phyloP scores from a whole-genome alignment of 1,284 basidiomycete species.

The Ustilago hordei region DNA sequence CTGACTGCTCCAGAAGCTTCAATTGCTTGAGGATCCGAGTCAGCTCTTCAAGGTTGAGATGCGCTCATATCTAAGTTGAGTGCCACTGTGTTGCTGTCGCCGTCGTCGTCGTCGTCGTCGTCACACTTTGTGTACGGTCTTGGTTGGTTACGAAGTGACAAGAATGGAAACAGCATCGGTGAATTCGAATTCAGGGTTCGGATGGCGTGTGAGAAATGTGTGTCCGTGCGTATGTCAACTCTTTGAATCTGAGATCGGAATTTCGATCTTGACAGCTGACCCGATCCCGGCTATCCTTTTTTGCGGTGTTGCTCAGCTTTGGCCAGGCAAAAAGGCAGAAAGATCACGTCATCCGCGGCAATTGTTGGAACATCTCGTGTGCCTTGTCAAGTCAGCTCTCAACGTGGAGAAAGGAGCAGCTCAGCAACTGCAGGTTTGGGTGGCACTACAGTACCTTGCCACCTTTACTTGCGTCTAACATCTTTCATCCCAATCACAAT shows the following conservation, averaged over 20 bases:
- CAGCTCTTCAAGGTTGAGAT: too few species aligned
- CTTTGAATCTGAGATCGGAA: background rate
- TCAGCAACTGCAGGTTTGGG: constrained; percentile 6
- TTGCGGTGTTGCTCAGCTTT: constrained; percentile 5
- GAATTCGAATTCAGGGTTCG: background rate
- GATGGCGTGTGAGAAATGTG: background rate
- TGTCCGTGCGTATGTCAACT: constrained; percentile 21
- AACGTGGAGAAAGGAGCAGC: constrained; percentile 2
- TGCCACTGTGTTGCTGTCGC: background rate
- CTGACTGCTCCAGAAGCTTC: background rate
- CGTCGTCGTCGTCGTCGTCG: background rate
- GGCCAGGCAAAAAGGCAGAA: background rate
- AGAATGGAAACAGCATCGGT: too few species aligned
- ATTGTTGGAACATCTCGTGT: background rate
- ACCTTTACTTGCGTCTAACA: background rate
- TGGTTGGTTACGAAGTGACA: background rate
- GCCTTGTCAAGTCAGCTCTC: background rate
- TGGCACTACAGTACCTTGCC: constrained; percentile 3
- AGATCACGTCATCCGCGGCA: constrained; percentile 30
- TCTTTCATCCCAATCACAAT: background rate
- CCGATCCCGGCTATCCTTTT: constrained; percentile 35
- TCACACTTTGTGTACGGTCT: background rate
- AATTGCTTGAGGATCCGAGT: background rate
- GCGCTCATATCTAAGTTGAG: background rate
- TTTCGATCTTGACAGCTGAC: background rate